Evolutionary conservation across 768 basidiomycete genomes (phyloP), one percentile per base, ranked within the genome.

Genomic region (Calocybe indica): DNA sequence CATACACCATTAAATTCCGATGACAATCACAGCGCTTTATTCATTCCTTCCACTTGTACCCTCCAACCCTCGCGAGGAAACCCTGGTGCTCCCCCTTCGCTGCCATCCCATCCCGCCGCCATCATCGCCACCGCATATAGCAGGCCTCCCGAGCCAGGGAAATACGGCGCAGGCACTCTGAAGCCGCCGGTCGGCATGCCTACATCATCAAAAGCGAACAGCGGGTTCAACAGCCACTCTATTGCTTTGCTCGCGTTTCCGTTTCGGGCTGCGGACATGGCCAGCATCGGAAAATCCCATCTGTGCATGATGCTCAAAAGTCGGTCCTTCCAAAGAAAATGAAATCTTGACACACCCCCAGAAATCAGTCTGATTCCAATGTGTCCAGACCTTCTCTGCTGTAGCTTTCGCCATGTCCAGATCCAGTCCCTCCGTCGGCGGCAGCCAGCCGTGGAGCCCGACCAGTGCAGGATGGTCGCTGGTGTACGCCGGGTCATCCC

Each of bases 251-350:
- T 70, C 5, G 66, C 56, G 31, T 79, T 64, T 5, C 75, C 74
- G 39, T 74, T 74, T 1, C 79, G 67, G n/a, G 79, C 79, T 8
- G 80, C 79, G 1, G 75, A 77, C 76, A 82, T 80, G 0, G 79
- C 79, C 2, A 81, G 71, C 73, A 80, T 75, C 0, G 78, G 77
- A 52, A 80, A 81, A 56, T 81, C 80, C 80, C 79, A 82, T 33
- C 78, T 78, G 49, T 35, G 29, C 5, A 36, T 6, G 35, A 46
- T 47, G 14, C 35, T n/a, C 5, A 13, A 36, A 46, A 15, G 36
- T 13, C 37, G 40, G 22, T 15, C 15, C 34, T 22, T 22, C 22
- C 22, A 22, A 22, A 39, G 29, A 9, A 22, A n/a, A 8, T 5
- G 6, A 13, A 13, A 29, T 35, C 10, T 32, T 13, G 14, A 56